A percentile compares a stretch with the other conserved stretches of the same genome.
Evolutionary conservation across 148 eudicot genomes (phyloP).

Genomic region (Camellia granthamiana): DNA sequence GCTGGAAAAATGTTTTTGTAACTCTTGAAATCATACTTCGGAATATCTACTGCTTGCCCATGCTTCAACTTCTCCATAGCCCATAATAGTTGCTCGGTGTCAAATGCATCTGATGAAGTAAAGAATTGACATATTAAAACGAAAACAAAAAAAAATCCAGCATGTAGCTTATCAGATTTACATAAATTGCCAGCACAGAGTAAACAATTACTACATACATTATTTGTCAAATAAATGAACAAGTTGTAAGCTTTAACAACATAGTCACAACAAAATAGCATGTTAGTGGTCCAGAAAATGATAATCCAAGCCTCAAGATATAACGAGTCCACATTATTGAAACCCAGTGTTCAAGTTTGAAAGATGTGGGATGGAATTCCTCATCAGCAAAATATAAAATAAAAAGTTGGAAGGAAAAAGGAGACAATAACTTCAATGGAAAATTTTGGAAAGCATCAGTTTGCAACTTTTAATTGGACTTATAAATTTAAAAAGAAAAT

Average conservation of each 20-base stretch:
- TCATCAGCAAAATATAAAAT: neutral
- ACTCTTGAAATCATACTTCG: conserved; percentile 91
- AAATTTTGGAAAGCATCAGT: neutral
- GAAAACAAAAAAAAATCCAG: conserved; percentile 6
- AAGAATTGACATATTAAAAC: conserved; percentile 18
- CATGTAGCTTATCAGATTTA: neutral
- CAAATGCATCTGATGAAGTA: conserved; percentile 82
- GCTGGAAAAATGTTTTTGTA: conserved; percentile 69
- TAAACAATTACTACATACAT: neutral
- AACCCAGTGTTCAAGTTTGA: neutral
- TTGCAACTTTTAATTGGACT: neutral
- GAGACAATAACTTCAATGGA: neutral
- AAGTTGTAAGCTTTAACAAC: neutral
- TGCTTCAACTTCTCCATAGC: conserved; percentile 77
- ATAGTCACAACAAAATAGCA: neutral
- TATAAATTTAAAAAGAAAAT: neutral
- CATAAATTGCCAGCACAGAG: neutral
- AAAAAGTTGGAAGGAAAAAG: neutral
- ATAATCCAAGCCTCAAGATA: conserved; percentile 7
- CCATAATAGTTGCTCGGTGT: conserved; percentile 70
- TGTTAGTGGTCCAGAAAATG: neutral
- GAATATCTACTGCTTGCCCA: conserved; percentile 86
- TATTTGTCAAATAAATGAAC: neutral
- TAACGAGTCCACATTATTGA: neutral
- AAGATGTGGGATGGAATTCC: neutral